Evolutionary conservation across 441 rosid species (phyloP).

Genomic region (Theobroma grandiflorum): DNA sequence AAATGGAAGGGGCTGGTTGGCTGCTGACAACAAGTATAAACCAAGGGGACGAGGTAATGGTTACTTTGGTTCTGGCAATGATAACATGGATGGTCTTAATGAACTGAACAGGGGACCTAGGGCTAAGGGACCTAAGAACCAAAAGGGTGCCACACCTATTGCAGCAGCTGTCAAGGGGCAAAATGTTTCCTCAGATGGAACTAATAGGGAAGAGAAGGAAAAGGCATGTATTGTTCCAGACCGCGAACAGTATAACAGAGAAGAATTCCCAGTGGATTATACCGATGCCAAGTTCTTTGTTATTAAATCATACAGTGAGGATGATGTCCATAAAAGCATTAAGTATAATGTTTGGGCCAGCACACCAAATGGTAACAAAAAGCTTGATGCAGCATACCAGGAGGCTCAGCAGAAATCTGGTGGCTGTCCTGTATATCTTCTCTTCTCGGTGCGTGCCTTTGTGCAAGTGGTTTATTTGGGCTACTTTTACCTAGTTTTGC

Average conservation of each 20-base stretch:
- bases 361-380: constrained; percentile 94
- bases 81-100: constrained; percentile 74
- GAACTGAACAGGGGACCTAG: constrained; percentile 94
- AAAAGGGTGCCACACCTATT: constrained; percentile 50
- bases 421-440: constrained; percentile 78
- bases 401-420: constrained; percentile 79
- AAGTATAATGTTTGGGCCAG: constrained; percentile 96
- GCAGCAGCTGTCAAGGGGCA: constrained; percentile 54
- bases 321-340: constrained; percentile 93
- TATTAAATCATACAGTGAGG: constrained; percentile 95
- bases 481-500: background rate
- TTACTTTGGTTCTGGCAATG: constrained; percentile 65
- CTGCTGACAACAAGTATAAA: constrained; percentile 66
- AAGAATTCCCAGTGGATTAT: constrained; percentile 71
- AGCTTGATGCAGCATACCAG: constrained; percentile 88
- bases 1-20: constrained; percentile 70
- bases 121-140: constrained; percentile 75
- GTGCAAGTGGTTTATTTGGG: constrained; percentile 1
- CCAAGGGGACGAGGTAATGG: constrained; percentile 74
- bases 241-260: constrained; percentile 66
- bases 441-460: constrained; percentile 74
- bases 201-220: constrained; percentile 53
- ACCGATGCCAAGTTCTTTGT: constrained; percentile 78
- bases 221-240: constrained; percentile 50
- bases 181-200: constrained; percentile 43